Evolutionary conservation across 495 filamentous ascomycete genomes (phyloP).

Genomic region (Articulospora tetracladia): DNA sequence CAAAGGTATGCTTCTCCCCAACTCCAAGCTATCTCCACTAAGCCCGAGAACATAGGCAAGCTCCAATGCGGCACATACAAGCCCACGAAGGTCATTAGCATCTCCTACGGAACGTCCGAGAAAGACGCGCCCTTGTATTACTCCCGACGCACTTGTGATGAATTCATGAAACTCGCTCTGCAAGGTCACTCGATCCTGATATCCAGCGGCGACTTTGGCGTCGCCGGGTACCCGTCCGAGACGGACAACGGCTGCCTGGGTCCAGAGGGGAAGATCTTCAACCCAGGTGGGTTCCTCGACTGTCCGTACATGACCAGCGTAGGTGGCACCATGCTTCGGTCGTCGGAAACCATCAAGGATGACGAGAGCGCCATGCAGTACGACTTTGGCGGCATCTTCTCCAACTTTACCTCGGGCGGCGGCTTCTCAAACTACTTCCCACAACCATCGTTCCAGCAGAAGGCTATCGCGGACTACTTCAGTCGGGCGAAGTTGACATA

Average conservation of each 20-base stretch:
- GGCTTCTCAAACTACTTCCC: constrained; percentile 45
- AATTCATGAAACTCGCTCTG: constrained; percentile 36
- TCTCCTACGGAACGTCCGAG: neutral
- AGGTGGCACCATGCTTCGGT: constrained; percentile 34
- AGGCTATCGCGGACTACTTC: constrained; percentile 24
- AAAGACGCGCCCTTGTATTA: constrained; percentile 20
- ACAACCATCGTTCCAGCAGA: constrained; percentile 33
- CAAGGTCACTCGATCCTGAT: constrained; percentile 33
- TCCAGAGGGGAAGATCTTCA: constrained; percentile 28
- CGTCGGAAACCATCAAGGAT: constrained; percentile 25
- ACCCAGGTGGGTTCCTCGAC: constrained; percentile 49
- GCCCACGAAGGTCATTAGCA: neutral
- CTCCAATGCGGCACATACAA: constrained; percentile 4
- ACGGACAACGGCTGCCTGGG: constrained; percentile 47
- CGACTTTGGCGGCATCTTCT: constrained; percentile 23
- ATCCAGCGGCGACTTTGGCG: constrained; percentile 35
- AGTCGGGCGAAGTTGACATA: constrained; percentile 19
- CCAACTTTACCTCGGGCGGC: constrained; percentile 34
- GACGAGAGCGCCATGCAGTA: constrained; percentile 37
- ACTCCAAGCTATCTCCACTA: no score
- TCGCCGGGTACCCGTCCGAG: constrained; percentile 34
- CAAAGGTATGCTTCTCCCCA: no score
- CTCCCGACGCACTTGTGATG: neutral
- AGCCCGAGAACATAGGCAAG: no score
- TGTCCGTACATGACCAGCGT: constrained; percentile 47